Conservation (phyloP, 2,329 filamentous ascomycete species). For the Stagonosporopsis rhizophila region DNA sequence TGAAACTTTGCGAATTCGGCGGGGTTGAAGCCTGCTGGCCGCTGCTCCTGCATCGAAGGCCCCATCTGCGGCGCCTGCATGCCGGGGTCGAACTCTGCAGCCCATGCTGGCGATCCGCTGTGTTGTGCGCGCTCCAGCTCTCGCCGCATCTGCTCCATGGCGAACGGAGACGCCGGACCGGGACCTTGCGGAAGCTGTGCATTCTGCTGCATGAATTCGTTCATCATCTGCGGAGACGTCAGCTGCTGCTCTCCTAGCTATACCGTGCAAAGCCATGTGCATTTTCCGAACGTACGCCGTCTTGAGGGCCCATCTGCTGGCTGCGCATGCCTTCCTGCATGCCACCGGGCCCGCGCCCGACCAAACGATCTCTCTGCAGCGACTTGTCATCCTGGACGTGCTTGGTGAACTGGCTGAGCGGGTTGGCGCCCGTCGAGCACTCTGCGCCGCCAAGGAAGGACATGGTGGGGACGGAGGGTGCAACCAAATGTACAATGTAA, state of each 20-base stretch:
- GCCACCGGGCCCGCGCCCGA: conserved; percentile 74
- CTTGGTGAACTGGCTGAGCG: conserved; percentile 96
- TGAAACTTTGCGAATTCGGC: conserved; percentile 90
- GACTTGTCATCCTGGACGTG: conserved; percentile 96
- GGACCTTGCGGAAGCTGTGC: conserved; percentile 65
- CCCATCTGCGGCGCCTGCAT: conserved; percentile 71
- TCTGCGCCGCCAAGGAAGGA: conserved; percentile 95
- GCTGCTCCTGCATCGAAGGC: conserved; percentile 68
- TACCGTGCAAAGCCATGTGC: not conserved
- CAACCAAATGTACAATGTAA: not conserved
- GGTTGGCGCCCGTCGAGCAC: conserved; percentile 95
- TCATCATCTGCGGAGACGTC: conserved; percentile 74
- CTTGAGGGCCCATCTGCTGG: conserved; percentile 72
- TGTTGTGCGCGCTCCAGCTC: conserved; percentile 65
- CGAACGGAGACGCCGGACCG: conserved; percentile 64
- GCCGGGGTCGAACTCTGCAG: conserved; percentile 68
- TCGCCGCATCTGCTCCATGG: conserved; percentile 71
- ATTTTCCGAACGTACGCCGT: conserved; percentile 53
- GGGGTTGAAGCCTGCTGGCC: conserved; percentile 68
- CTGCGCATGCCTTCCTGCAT: conserved; percentile 80
- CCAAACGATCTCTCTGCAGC: conserved; percentile 86
- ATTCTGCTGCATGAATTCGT: conserved; percentile 86
- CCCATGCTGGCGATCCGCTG: conserved; percentile 66
- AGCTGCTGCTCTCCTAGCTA: not conserved
- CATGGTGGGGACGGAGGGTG: conserved; percentile 63